Base-by-base conservation (phyloP, 129 eudicot genomes). In the Centaurea solstitialis region DNA sequence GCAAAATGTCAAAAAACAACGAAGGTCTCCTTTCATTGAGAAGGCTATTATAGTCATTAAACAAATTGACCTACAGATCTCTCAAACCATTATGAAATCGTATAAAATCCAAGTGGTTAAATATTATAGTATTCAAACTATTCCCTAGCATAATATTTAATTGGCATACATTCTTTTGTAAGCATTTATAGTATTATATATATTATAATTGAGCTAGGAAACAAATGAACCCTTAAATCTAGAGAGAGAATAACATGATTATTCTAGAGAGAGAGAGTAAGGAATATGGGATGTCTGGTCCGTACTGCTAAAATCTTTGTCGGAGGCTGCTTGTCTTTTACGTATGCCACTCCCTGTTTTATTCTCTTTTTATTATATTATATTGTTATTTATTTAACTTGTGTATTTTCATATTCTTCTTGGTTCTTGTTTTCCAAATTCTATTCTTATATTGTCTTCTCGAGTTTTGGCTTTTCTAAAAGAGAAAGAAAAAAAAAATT, bases 301-400 rank as follows among this genome's bases (percentile, higher is more conserved):
- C 97, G 92, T 91, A 86, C 97, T 80, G 93, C 85, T 79, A 87
- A 91, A 91, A 91, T 91, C 97, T 91, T 91, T 91, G 97, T 91
- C 93, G 93, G 93, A 87, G 87, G 87, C 84, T 83, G 84, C 85
- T 40, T 89, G 93, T 87, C 90, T 83, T 88, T 85, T 87, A 82
- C 76, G 85, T 85, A 90, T 86, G 82, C 77, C 82, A 80, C 88
- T 80, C 79, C 85, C 22, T 87, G 90, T 84, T 87, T 81, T 89
- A 74, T 86, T 81, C 70, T 82, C 78, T 69, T 76, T 73, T 74
- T 90, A 81, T n/a, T n/a, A n/a, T n/a, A n/a, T 78, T 84, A 74
- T 76, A 76, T 41, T 64, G 10, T 40, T n/a, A 76, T 30, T 28
- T n/a, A 3, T 73, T 28, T 61, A 18, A 6, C 20, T 81, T 59